Conservation (phyloP, 257 asterid species). For the Nicotiana tabacum region DNA sequence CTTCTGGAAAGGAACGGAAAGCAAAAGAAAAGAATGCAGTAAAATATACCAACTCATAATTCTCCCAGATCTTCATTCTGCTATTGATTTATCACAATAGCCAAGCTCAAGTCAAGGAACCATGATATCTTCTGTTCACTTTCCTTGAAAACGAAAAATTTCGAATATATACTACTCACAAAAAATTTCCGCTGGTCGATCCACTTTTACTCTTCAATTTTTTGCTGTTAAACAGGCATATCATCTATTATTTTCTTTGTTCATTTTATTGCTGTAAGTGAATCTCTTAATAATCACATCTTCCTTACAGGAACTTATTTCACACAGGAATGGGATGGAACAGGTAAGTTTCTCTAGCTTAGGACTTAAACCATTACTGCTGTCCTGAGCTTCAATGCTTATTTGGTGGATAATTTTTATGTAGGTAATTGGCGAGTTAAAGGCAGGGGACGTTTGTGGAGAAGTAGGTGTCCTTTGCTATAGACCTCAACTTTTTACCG, state of each 20-base stretch:
- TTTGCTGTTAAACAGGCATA: background rate
- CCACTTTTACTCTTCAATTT: background rate
- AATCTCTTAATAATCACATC: conserved; percentile 11
- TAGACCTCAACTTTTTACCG: conserved; percentile 65
- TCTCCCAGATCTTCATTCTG: no score
- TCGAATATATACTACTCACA: no score
- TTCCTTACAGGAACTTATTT: conserved; percentile 53
- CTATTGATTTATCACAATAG: no score
- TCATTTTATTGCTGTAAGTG: background rate
- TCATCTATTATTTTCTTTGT: background rate
- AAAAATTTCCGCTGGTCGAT: no score
- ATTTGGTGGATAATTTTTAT: background rate
- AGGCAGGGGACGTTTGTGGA: conserved; percentile 63
- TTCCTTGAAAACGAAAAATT: no score
- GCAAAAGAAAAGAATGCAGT: no score
- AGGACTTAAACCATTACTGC: background rate
- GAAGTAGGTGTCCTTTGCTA: conserved; percentile 81
- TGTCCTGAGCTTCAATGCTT: background rate
- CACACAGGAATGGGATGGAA: conserved; percentile 32
- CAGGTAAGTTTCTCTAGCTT: conserved; percentile 29
- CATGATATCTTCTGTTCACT: no score
- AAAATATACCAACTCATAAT: no score
- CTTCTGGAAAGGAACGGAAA: background rate
- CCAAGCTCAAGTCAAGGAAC: no score
- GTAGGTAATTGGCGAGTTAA: conserved; percentile 50